These are phyloP conservation scores for Allium cepa DNA, from an alignment of 106 monocot species.

Conservation along the genomic window DNA sequence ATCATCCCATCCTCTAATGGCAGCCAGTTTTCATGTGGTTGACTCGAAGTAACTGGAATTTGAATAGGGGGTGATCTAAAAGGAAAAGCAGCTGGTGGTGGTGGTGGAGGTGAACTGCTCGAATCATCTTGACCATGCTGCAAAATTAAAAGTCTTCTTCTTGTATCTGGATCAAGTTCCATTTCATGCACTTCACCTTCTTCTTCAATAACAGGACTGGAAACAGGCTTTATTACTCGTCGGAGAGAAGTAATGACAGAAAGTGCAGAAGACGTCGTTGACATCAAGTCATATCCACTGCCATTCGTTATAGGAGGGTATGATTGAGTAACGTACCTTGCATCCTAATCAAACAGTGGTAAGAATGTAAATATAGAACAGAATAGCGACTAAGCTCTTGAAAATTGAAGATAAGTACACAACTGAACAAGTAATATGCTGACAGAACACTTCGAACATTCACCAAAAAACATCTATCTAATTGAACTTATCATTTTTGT, in stretches of 20 bases:
- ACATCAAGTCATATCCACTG: constrained; percentile 38
- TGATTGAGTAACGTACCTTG: constrained; percentile 34
- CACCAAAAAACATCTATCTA: no score
- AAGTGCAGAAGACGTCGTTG: constrained; percentile 23
- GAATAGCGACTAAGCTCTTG: not conserved
- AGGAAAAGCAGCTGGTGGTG: constrained; percentile 16
- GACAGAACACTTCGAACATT: no score
- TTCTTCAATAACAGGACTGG: no score
- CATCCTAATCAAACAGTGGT: constrained; percentile 37
- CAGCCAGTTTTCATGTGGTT: constrained; percentile 63
- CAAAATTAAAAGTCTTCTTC: constrained; percentile 93
- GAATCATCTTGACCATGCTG: constrained; percentile 94
- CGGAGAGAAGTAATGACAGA: constrained; percentile 20
- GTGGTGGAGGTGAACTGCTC: constrained; percentile 39
- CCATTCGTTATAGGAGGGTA: constrained; percentile 21
- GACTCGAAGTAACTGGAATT: constrained; percentile 36
- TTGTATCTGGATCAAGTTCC: constrained; percentile 92
- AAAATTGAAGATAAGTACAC: not conserved
- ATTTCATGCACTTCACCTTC: constrained; percentile 98
- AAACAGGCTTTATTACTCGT: constrained; percentile 19
- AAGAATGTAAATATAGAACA: not conserved
- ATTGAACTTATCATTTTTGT: no score
- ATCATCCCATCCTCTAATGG: constrained; percentile 58
- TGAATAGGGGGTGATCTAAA: constrained; percentile 23
- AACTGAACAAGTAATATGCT: no score